phyloP scores from a whole-genome alignment of 495 filamentous ascomycete species.

The Bacidia rubella region DNA sequence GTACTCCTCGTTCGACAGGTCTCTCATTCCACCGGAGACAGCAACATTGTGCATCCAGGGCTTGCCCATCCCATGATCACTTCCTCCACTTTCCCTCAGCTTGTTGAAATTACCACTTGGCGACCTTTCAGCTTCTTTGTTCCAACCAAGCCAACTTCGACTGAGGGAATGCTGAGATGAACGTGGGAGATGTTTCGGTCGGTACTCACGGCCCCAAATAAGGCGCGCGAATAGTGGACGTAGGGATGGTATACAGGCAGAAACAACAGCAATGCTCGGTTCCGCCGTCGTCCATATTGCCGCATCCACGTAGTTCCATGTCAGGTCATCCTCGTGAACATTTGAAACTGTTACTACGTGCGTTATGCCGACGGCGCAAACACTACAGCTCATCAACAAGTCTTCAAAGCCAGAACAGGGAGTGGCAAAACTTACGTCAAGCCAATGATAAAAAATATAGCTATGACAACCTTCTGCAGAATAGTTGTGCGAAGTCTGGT shows the following conservation, averaged over 20 bases:
- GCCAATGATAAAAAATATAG: constrained; percentile 5
- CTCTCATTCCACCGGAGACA: neutral
- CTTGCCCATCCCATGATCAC: neutral
- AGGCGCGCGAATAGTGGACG: constrained; percentile 14
- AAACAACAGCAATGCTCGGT: constrained; percentile 14
- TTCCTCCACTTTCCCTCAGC: neutral
- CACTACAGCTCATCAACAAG: neutral
- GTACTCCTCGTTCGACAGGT: constrained; percentile 3
- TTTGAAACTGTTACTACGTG: constrained; percentile 5
- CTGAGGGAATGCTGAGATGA: neutral
- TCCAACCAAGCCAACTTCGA: neutral
- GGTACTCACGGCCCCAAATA: constrained; percentile 5
- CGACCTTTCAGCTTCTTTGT: neutral
- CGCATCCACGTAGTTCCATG: constrained; percentile 13
- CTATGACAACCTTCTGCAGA: constrained; percentile 10
- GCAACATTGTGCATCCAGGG: constrained; percentile 1
- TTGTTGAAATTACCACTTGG: constrained; percentile 6
- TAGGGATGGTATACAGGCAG: constrained; percentile 16
- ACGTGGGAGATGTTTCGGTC: neutral
- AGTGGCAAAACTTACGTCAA: constrained; percentile 9
- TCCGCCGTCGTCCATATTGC: constrained; percentile 20
- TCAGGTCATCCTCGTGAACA: constrained; percentile 6
- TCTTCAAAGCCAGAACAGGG: neutral
- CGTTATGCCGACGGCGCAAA: constrained; percentile 12
- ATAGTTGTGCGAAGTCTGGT: constrained; percentile 10